A percentile compares a stretch with the other conserved stretches of the same genome.
Conservation (phyloP, 352 stramenopile species). For the Elongisporangium anandrum region DNA sequence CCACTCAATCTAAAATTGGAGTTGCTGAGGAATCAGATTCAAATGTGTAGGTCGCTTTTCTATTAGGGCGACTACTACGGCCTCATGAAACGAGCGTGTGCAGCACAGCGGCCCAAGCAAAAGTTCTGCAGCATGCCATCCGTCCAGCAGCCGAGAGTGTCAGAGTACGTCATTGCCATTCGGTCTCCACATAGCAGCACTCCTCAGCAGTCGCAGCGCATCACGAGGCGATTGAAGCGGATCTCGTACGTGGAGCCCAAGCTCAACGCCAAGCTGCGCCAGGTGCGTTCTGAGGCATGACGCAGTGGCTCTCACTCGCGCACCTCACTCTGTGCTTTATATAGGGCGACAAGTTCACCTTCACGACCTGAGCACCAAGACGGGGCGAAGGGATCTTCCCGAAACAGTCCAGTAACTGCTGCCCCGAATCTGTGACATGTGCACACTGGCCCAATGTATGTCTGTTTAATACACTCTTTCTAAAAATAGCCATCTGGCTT, state of each 20-base stretch:
- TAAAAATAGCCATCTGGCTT: not conserved
- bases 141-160: conserved; percentile 3
- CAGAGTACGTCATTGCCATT: conserved; percentile 13
- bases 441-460: conserved; percentile 6
- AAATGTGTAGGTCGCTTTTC: not conserved
- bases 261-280: conserved; percentile 75
- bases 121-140: conserved; percentile 9
- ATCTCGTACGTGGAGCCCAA: conserved; percentile 72
- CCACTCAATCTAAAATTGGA: not conserved
- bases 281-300: conserved; percentile 15
- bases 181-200: not conserved
- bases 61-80: conserved; percentile 63
- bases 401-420: not conserved
- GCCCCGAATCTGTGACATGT: conserved; percentile 11
- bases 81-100: conserved; percentile 29
- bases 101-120: conserved; percentile 4
- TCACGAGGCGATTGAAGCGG: conserved; percentile 20
- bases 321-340: conserved; percentile 5
- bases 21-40: not conserved
- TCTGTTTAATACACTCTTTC: not conserved
- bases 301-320: not conserved
- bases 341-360: conserved; percentile 76
- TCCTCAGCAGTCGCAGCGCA: conserved; percentile 9
- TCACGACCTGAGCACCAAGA: conserved; percentile 46
- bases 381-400: not conserved